These are phyloP conservation scores for Piper betle DNA, from an alignment of 164 flowering plant genomes.

Conservation along the genomic window DNA sequence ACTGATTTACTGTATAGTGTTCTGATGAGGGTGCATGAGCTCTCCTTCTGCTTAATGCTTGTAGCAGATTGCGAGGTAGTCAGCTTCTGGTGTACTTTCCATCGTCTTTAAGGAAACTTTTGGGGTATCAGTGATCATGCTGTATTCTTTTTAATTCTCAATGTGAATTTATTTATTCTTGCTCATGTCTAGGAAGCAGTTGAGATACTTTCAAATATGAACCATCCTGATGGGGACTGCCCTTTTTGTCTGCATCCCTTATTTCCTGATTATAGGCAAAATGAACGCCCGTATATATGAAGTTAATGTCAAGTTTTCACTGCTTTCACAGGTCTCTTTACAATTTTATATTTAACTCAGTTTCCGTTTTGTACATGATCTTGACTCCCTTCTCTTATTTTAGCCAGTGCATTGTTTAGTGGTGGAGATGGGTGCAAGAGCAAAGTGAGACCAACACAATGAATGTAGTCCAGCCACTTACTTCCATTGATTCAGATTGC, in stretches of 20 bases:
- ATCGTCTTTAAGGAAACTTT: background rate
- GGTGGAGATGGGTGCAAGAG: conserved; percentile 79
- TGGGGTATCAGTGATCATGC: background rate
- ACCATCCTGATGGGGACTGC: conserved; percentile 92
- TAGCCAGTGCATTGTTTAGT: conserved; percentile 79
- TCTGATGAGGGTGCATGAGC: conserved; percentile 41
- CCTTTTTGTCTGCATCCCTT: conserved; percentile 76
- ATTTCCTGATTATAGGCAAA: conserved; percentile 31
- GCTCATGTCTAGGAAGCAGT: conserved; percentile 56
- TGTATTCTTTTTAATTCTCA: background rate
- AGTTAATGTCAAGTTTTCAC: conserved; percentile 96
- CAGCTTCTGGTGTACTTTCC: background rate
- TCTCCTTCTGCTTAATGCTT: conserved; percentile 62
- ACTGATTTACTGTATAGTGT: conserved; percentile 29
- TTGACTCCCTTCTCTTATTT: conserved; percentile 7
- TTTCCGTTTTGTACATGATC: background rate
- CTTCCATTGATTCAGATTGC: conserved; percentile 9
- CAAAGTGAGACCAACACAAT: conserved; percentile 18
- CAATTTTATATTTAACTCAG: background rate
- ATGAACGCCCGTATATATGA: conserved; percentile 50
- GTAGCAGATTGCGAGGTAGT: conserved; percentile 80
- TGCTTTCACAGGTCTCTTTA: conserved; percentile 72
- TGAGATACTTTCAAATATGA: conserved; percentile 66
- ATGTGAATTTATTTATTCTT: conserved; percentile 1
- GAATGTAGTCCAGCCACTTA: conserved; percentile 7